Evolutionary conservation across 495 filamentous ascomycete species (phyloP), one percentile per base, ranked within the genome.

Genomic region (Penicillium coffeae): DNA sequence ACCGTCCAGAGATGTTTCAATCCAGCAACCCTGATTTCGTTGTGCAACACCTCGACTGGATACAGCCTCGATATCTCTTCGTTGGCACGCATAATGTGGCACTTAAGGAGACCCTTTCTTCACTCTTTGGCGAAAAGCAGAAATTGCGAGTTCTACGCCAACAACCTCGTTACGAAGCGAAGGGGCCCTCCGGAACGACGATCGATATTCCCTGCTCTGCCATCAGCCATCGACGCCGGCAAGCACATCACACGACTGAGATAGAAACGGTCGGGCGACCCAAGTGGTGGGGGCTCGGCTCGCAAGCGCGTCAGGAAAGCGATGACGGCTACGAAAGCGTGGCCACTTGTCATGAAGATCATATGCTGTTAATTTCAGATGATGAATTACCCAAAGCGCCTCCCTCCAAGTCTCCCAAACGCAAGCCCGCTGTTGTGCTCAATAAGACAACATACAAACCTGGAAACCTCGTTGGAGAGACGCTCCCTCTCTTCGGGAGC

Each of bases 51-150:
- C 68, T 86, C 12, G 86, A 94, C 52, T 97, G 92, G 92, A 91
- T 94, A 49, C 91, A 95, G 58, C 87, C 88, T 18, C 77, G 92
- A 48, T 97, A 95, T 65, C 73, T 97, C 2, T 90, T 96, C 54
- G 82, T 94, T 2, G 40, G 48, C 3, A 27, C 12, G 8, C n/a
- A 3, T 0, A 15, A 30, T n/a, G n/a, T n/a, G n/a, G n/a, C n/a
- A n/a, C n/a, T n/a, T n/a, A n/a, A n/a, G n/a, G n/a, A n/a, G n/a
- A n/a, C n/a, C n/a, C n/a, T n/a, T n/a, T n/a, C n/a, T n/a, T n/a
- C n/a, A n/a, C n/a, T n/a, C n/a, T n/a, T n/a, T n/a, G n/a, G n/a
- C n/a, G n/a, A n/a, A n/a, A n/a, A n/a, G n/a, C n/a, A n/a, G n/a
- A n/a, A n/a, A n/a, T n/a, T n/a, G n/a, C n/a, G n/a, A n/a, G n/a